These are phyloP conservation scores for Ambrosiella cleistominuta DNA, from an alignment of 2,329 filamentous ascomycete genomes.

Conservation along the genomic window DNA sequence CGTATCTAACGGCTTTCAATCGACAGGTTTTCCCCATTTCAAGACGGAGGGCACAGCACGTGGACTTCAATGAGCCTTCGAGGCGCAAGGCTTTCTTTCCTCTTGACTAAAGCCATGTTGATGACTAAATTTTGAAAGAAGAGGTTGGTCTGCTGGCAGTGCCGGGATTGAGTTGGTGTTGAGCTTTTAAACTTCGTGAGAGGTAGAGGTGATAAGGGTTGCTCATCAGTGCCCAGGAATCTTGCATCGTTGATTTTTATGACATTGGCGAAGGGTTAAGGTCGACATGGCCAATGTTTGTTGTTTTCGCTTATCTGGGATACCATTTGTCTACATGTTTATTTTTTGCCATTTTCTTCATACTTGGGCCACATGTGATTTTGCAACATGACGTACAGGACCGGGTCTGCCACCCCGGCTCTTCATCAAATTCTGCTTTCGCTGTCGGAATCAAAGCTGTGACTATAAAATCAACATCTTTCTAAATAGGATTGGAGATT, in stretches of 20 bases:
- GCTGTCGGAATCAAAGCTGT: no score
- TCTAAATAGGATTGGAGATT: no score
- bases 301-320: conserved; percentile 1
- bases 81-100: conserved; percentile 12
- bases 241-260: not conserved
- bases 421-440: no score
- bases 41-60: conserved; percentile 44
- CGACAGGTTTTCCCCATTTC: conserved; percentile 38
- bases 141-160: not conserved
- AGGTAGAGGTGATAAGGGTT: not conserved
- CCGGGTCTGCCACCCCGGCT: no score
- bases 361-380: no score
- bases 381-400: no score
- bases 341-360: not conserved
- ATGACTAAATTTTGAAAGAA: not conserved
- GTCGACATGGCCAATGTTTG: not conserved
- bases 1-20: conserved; percentile 9
- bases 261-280: not conserved
- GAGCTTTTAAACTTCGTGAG: not conserved
- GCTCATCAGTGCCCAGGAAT: not conserved
- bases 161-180: not conserved
- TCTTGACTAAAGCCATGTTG: conserved; percentile 1
- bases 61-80: conserved; percentile 54
- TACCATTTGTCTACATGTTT: not conserved
- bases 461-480: no score